Evolutionary conservation across 1,284 basidiomycete species (phyloP).

Genomic region (Moesziomyces parantarcticus): DNA sequence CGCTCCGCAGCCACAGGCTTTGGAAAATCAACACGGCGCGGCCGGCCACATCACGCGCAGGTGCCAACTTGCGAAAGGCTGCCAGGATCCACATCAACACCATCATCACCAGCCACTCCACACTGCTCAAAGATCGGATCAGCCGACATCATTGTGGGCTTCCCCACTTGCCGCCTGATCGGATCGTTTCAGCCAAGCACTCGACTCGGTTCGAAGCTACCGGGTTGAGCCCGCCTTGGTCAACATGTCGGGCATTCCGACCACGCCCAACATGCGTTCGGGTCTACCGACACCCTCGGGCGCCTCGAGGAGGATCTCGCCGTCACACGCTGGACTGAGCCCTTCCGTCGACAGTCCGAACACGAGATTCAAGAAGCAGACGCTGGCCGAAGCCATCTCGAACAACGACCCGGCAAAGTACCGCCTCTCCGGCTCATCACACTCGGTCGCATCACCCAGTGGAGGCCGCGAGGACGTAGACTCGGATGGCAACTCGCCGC

Average conservation of each 20-base stretch:
- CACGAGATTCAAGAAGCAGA: constrained; percentile 44
- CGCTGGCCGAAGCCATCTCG: constrained; percentile 49
- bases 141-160: background rate
- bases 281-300: constrained; percentile 43
- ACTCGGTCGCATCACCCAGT: constrained; percentile 13
- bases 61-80: background rate
- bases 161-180: background rate
- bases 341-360: constrained; percentile 44
- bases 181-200: background rate
- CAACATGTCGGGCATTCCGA: constrained; percentile 45
- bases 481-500: constrained; percentile 28
- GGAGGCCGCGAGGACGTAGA: constrained; percentile 16
- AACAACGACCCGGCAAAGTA: constrained; percentile 52
- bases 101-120: background rate
- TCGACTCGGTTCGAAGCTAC: background rate
- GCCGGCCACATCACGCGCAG: background rate
- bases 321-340: constrained; percentile 14
- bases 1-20: background rate
- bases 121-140: background rate
- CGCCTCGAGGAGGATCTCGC: constrained; percentile 15
- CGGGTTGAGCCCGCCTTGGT: constrained; percentile 3
- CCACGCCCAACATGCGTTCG: constrained; percentile 47
- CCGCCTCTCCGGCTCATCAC: constrained; percentile 20
- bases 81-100: background rate
- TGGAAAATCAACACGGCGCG: background rate